These are phyloP conservation scores for Puccinellia tenuiflora DNA, from an alignment of 176 grass and related monocot genomes.

Conservation along the genomic window DNA sequence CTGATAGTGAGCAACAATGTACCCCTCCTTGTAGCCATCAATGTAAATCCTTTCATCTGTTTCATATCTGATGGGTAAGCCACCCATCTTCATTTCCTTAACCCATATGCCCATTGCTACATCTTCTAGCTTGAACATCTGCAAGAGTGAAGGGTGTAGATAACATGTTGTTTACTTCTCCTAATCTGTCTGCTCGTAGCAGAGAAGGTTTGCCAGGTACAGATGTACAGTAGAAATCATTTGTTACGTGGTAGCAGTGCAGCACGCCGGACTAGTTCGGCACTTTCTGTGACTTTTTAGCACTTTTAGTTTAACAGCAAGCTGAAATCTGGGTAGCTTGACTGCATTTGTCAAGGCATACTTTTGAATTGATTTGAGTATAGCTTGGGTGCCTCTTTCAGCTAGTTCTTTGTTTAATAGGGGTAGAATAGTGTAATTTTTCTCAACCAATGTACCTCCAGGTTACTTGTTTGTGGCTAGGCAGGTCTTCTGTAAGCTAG, in stretches of 20 bases:
- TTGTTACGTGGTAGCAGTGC: not conserved
- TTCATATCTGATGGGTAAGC: constrained; percentile 61
- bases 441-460: not conserved
- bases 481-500: not conserved
- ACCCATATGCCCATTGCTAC: constrained; percentile 98
- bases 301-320: not conserved
- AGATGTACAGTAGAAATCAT: not conserved
- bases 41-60: constrained; percentile 60
- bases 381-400: constrained; percentile 8
- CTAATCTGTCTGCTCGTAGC: not conserved
- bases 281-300: not conserved
- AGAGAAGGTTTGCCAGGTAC: not conserved
- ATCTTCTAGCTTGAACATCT: constrained; percentile 99
- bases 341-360: not conserved
- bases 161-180: constrained; percentile 20
- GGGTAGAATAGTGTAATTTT: not conserved
- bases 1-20: constrained; percentile 89
- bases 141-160: constrained; percentile 9
- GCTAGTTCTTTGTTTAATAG: not conserved
- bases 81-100: constrained; percentile 54
- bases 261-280: not conserved
- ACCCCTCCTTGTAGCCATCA: constrained; percentile 63
- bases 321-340: not conserved
- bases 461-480: not conserved
- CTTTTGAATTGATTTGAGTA: constrained; percentile 4